Evolutionary conservation across 345 rosid genomes (phyloP), one percentile per base, ranked within the genome.

Genomic region (Hibiscus trionum): DNA sequence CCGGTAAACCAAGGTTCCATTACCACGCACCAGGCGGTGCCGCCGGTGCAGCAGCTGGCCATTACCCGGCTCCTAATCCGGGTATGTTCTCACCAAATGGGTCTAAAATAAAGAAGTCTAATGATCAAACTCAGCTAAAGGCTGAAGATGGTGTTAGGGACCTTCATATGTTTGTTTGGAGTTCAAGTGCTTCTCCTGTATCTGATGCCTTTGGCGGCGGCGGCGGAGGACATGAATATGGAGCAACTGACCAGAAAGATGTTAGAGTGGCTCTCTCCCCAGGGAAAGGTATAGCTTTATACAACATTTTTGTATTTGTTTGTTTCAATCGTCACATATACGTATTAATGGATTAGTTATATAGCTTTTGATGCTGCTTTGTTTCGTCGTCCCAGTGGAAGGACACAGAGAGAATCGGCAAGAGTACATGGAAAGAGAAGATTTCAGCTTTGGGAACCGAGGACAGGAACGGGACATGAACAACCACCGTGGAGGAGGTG

Each of bases 121-220:
- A 79, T 53, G 86, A 83, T 0, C 87, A 82, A 55, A 84, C 58
- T n/a, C 80, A 69, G 5, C 81, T 64, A 62, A 83, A 81, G 72
- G 52, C 66, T 44, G 90, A 80, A 52, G 86, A 77, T 21, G 89
- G 85, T 65, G 88, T 88, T 1, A 88, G 78, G 80, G 99, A 95
- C 79, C 91, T 92, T 50, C 99, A 90, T 39, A 95, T 95, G 99
- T 92, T 90, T 76, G 99, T 92, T 10, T 92, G 99, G 99, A 95
- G 99, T 77, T 90, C 97, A 2, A 95, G 93, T 55, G 91, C 97
- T 12, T 95, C 99, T 10, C 99, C 99, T 19, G 98, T 90, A 4
- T 92, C 99, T 0, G 99, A 95, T 53, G 98, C 90, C 7, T 90
- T 89, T 39, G 97, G 97, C 0, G 83, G 60, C 11, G 60, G 29